Conservation (phyloP, 2,329 filamentous ascomycete species). For the Aspergillus sp. region DNA sequence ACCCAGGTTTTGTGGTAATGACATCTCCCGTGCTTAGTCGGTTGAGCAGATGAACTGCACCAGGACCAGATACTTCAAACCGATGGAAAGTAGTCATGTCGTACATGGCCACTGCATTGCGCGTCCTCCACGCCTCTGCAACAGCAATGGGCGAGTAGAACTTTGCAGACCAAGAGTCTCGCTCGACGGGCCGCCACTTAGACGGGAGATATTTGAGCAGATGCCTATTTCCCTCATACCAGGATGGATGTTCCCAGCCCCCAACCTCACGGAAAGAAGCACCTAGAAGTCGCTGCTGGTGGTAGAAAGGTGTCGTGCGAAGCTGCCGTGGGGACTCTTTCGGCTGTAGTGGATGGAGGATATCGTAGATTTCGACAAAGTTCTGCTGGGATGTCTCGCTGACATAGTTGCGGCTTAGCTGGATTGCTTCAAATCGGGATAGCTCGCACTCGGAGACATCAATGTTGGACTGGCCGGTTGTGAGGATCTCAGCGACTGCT, state of each 20-base stretch:
- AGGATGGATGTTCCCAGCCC: slow-evolving; percentile 61
- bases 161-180: slow-evolving; percentile 55
- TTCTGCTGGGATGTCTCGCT: slow-evolving; percentile 57
- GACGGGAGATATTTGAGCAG: slow-evolving; percentile 49
- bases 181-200: slow-evolving; percentile 51
- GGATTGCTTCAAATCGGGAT: slow-evolving; percentile 57
- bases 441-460: slow-evolving; percentile 58
- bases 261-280: slow-evolving; percentile 54
- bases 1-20: slow-evolving; percentile 39
- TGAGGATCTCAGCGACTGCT: slow-evolving; percentile 56
- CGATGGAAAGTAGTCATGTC: slow-evolving; percentile 59
- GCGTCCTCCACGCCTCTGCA: slow-evolving; percentile 61
- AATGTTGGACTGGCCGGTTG: slow-evolving; percentile 50
- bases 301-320: slow-evolving; percentile 55
- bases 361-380: slow-evolving; percentile 62
- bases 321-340: slow-evolving; percentile 55
- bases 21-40: slow-evolving; percentile 39
- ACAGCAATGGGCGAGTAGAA: slow-evolving; percentile 57
- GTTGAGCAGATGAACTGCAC: slow-evolving; percentile 52
- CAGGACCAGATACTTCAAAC: slow-evolving; percentile 55
- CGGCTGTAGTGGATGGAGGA: slow-evolving; percentile 57
- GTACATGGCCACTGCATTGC: slow-evolving; percentile 58
- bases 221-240: slow-evolving; percentile 55
- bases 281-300: slow-evolving; percentile 48
- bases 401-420: slow-evolving; percentile 52